These are phyloP conservation scores for Haplosporangium sp. DNA, from an alignment of 371 early-diverging fungal genomes.

Conservation along the genomic window DNA sequence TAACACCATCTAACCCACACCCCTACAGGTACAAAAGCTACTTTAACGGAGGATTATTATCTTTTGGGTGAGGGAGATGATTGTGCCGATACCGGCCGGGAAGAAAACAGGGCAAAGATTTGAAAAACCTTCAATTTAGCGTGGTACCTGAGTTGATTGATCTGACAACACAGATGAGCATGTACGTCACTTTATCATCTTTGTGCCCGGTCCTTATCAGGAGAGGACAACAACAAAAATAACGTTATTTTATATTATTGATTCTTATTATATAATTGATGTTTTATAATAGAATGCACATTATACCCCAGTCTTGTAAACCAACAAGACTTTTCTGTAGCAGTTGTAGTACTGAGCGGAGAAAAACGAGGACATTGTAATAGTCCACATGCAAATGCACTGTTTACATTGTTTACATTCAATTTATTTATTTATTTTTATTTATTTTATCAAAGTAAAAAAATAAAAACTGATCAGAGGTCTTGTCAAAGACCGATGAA, in stretches of 20 bases:
- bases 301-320: background rate
- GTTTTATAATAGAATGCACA: background rate
- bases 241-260: too few species aligned
- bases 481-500: slow-evolving; percentile 9
- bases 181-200: background rate
- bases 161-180: background rate
- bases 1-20: too few species aligned
- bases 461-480: background rate
- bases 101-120: too few species aligned
- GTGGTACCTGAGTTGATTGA: background rate
- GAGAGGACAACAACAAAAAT: slow-evolving; percentile 15
- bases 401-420: background rate
- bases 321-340: background rate
- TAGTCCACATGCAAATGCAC: slow-evolving; percentile 29
- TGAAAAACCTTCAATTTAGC: background rate
- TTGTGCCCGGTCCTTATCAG: slow-evolving; percentile 30
- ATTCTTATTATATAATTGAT: background rate
- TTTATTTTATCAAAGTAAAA: too few species aligned
- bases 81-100: slow-evolving; percentile 2
- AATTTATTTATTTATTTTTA: background rate
- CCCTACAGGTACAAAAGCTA: background rate
- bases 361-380: background rate
- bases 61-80: background rate
- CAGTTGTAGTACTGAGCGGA: slow-evolving; percentile 2
- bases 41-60: background rate